Conservation (phyloP, 176 grass and related monocot species). For the Paspalum notatum region DNA sequence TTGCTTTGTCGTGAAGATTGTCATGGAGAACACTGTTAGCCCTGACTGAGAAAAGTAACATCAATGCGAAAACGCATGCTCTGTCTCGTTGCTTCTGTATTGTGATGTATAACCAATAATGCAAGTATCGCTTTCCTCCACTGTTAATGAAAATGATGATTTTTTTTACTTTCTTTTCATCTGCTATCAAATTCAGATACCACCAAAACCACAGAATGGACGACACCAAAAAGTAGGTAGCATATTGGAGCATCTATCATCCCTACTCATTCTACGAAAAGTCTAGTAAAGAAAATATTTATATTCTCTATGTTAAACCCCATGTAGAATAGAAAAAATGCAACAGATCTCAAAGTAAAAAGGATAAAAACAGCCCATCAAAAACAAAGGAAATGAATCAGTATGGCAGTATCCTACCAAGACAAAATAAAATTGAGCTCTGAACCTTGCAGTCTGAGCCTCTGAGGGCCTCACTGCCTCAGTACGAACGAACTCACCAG, state of each 20-base stretch:
- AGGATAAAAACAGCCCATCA: background rate
- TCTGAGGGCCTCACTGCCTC: too few species aligned
- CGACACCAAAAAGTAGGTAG: slow-evolving; percentile 5
- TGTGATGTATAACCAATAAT: background rate
- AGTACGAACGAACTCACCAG: background rate
- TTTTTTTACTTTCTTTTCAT: slow-evolving; percentile 27
- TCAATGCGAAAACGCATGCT: slow-evolving; percentile 26
- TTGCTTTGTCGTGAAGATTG: slow-evolving; percentile 54
- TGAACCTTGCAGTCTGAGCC: background rate
- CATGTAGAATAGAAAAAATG: slow-evolving; percentile 13
- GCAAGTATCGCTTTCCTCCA: background rate
- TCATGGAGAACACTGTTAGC: slow-evolving; percentile 38
- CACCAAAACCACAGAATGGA: slow-evolving; percentile 5
- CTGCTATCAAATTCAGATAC: slow-evolving; percentile 23
- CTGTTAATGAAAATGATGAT: slow-evolving; percentile 9
- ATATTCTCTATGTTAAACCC: background rate
- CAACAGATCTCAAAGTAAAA: background rate
- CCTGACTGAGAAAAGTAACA: slow-evolving; percentile 35
- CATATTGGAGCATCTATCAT: slow-evolving; percentile 30
- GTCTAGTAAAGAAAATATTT: background rate
- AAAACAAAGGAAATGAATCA: slow-evolving; percentile 3
- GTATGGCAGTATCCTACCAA: slow-evolving; percentile 12
- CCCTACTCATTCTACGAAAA: slow-evolving; percentile 17
- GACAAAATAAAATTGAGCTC: background rate
- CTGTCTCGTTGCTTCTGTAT: slow-evolving; percentile 2